These are phyloP conservation scores for Xylaria flabelliformis DNA, from an alignment of 495 filamentous ascomycete species.

Conservation along the genomic window DNA sequence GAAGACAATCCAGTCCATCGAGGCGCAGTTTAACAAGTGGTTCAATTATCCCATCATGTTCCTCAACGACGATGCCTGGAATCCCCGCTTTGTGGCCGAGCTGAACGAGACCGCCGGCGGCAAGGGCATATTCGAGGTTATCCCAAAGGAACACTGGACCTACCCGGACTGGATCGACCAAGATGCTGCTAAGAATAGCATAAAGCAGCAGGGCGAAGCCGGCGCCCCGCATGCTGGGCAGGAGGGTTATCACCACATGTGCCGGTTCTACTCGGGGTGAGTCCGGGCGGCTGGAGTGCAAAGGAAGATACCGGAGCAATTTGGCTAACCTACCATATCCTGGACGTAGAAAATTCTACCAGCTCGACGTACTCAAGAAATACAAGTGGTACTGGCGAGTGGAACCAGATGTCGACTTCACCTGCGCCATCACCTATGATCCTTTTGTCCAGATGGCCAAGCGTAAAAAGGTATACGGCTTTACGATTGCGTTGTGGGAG, in stretches of 20 bases:
- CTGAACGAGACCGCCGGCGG: constrained; percentile 85
- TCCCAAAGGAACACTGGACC: constrained; percentile 83
- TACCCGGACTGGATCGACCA: constrained; percentile 87
- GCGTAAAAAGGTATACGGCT: constrained; percentile 52
- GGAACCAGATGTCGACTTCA: constrained; percentile 50
- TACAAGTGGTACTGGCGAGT: constrained; percentile 53
- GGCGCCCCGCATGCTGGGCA: constrained; percentile 96
- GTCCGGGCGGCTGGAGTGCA: constrained; percentile 29
- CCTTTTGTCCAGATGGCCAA: constrained; percentile 53
- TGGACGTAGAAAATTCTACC: constrained; percentile 60
- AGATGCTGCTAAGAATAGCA: constrained; percentile 80
- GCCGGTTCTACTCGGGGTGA: constrained; percentile 95
- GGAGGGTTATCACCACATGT: constrained; percentile 98
- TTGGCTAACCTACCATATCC: constrained; percentile 16
- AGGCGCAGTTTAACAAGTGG: constrained; percentile 97
- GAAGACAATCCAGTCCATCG: constrained; percentile 87
- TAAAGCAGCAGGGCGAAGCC: constrained; percentile 81
- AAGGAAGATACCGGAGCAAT: neutral
- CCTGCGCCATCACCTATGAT: constrained; percentile 53
- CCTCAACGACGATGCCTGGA: constrained; percentile 85
- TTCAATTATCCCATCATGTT: constrained; percentile 97
- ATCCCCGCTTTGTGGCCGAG: constrained; percentile 81
- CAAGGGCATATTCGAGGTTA: constrained; percentile 78
- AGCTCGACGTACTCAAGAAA: constrained; percentile 40
- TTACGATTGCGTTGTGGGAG: constrained; percentile 50